These are phyloP conservation scores for Luffa acutangula DNA, from an alignment of 306 rosid species.

Conservation along the genomic window DNA sequence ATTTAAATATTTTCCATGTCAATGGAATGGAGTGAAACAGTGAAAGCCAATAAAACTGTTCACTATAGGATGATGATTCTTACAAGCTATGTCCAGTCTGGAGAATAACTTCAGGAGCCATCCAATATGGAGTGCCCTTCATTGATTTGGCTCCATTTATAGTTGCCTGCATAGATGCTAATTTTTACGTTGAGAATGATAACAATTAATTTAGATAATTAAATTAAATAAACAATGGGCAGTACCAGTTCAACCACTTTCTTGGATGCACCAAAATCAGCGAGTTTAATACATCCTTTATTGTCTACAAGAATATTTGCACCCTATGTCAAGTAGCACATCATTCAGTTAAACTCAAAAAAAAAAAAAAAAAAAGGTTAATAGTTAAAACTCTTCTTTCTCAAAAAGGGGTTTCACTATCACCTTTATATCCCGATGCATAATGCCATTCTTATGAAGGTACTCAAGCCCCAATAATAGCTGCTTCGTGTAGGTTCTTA, in stretches of 20 bases:
- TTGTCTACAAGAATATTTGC: conserved; percentile 96
- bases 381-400: not conserved
- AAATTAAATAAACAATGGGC: conserved; percentile 8
- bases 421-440: conserved; percentile 95
- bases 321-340: conserved; percentile 44
- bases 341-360: conserved; percentile 1
- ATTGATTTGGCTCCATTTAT: conserved; percentile 82
- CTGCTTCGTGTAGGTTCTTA: conserved; percentile 77
- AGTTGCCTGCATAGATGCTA: conserved; percentile 55
- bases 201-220: not conserved
- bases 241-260: conserved; percentile 92
- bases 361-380: conserved; percentile 1
- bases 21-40: not conserved
- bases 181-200: conserved; percentile 7
- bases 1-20: not conserved
- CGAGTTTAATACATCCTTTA: conserved; percentile 93
- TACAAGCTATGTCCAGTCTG: conserved; percentile 97
- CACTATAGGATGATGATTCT: conserved; percentile 16
- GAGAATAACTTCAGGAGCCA: conserved; percentile 95
- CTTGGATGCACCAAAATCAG: conserved; percentile 95
- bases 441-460: conserved; percentile 74
- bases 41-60: not conserved
- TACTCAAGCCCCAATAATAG: conserved; percentile 79
- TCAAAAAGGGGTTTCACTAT: conserved; percentile 4
- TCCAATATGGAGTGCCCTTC: conserved; percentile 98